These are phyloP conservation scores for Fusarium verticillioides DNA, from an alignment of 2,329 filamentous ascomycete species.

Conservation along the genomic window DNA sequence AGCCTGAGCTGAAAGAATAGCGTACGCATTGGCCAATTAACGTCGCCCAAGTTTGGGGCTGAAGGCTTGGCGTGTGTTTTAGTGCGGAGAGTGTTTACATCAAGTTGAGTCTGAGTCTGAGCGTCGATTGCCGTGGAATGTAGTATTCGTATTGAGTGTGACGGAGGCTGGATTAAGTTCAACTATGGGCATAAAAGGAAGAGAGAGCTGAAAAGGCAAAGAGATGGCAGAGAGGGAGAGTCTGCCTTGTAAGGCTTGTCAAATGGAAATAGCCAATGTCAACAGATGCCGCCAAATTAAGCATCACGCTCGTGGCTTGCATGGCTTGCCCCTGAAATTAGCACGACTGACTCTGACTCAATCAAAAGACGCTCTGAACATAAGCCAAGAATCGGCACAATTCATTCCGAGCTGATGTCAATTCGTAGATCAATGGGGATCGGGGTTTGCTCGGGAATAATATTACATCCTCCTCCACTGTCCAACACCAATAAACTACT, in stretches of 20 bases:
- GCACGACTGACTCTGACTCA: not conserved
- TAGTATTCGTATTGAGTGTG: not conserved
- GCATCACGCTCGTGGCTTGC: not conserved
- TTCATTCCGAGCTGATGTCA: not conserved
- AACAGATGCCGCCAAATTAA: not conserved
- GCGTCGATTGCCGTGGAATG: not conserved
- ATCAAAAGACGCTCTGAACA: not conserved
- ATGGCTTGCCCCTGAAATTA: conserved; percentile 30
- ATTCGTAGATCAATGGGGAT: not conserved
- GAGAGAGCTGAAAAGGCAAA: not conserved
- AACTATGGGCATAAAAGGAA: not conserved
- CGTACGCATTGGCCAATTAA: fast-evolving
- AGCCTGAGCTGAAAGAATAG: not conserved
- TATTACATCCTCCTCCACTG: conserved; percentile 8
- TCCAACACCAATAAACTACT: not conserved
- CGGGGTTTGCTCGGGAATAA: not conserved
- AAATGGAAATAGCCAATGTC: not conserved
- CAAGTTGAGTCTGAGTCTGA: not conserved
- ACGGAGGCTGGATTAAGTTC: not conserved
- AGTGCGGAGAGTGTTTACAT: not conserved
- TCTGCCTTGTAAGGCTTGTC: not conserved
- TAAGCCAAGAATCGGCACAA: conserved; percentile 1
- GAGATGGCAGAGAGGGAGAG: not conserved
- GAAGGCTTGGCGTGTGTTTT: not conserved
- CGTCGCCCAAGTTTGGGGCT: fast-evolving